phyloP scores from a whole-genome alignment of 177 flowering plant species.

The Tripterygium wilfordii region DNA sequence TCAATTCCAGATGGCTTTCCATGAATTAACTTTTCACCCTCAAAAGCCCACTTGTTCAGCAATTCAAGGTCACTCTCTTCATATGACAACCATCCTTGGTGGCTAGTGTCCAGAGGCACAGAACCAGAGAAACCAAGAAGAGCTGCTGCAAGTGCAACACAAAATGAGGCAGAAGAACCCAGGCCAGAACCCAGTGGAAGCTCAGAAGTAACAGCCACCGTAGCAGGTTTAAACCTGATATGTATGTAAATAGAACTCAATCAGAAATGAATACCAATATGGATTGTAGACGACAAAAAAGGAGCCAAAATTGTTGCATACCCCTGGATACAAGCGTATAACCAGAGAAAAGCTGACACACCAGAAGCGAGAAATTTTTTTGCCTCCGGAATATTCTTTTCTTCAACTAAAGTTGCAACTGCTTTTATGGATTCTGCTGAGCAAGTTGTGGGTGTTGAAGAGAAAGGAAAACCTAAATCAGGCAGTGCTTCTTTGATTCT shows the following conservation, averaged over 20 bases:
- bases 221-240: conserved; percentile 75
- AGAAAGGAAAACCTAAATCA: conserved; percentile 17
- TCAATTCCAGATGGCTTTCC: conserved; percentile 99
- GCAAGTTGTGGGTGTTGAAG: conserved; percentile 53
- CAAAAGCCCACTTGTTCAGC: conserved; percentile 94
- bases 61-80: conserved; percentile 65
- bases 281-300: too few relatives aligned
- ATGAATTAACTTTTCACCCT: conserved; percentile 95
- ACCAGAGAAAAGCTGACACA: conserved; percentile 75
- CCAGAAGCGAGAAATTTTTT: conserved; percentile 72
- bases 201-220: conserved; percentile 61
- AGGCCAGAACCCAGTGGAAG: conserved; percentile 93
- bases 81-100: conserved; percentile 59
- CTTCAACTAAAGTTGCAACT: conserved; percentile 54
- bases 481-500: conserved; percentile 54
- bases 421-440: conserved; percentile 35
- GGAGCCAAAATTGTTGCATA: conserved; percentile 19
- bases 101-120: conserved; percentile 34
- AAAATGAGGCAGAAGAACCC: conserved; percentile 95
- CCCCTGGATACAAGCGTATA: conserved; percentile 79
- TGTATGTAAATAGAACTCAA: conserved; percentile 4
- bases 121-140: conserved; percentile 56
- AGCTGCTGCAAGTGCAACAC: conserved; percentile 81
- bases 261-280: conserved; percentile 1
- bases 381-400: conserved; percentile 74